These are phyloP conservation scores for Lasiodiplodia citricola DNA, from an alignment of 2,329 filamentous ascomycete species.

Conservation along the genomic window DNA sequence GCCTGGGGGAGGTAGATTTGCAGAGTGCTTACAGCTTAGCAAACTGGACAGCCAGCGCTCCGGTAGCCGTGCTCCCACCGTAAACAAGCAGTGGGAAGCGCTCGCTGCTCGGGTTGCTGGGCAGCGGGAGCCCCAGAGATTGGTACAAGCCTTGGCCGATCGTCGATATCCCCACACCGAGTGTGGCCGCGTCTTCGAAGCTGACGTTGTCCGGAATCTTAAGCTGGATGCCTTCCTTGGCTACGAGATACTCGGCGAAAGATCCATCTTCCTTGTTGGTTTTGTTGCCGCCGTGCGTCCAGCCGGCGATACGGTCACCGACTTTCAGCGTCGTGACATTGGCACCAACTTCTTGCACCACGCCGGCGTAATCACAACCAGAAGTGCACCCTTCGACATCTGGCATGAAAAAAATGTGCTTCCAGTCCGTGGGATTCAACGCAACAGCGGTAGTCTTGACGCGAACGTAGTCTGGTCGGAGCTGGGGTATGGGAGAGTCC, in stretches of 20 bases:
- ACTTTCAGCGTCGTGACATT: conserved; percentile 55
- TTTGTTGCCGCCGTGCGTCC: conserved; percentile 52
- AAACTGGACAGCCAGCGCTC: conserved; percentile 56
- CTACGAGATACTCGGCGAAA: conserved; percentile 61
- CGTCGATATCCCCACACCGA: conserved; percentile 59
- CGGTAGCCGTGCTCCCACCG: conserved; percentile 58
- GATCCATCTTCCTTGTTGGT: conserved; percentile 55
- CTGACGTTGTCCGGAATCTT: conserved; percentile 55
- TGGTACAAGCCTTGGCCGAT: conserved; percentile 57
- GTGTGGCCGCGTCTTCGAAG: conserved; percentile 58
- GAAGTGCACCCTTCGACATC: conserved; percentile 46
- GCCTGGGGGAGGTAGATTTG: neutral
- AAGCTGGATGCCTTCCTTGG: conserved; percentile 56
- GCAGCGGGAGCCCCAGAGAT: conserved; percentile 52
- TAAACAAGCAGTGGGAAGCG: conserved; percentile 55
- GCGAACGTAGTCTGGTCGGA: conserved; percentile 23
- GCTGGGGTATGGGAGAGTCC: conserved; percentile 22
- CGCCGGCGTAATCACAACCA: conserved; percentile 61
- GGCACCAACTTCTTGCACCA: conserved; percentile 58
- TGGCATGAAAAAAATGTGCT: conserved; percentile 47
- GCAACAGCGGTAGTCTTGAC: conserved; percentile 45
- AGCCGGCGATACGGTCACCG: conserved; percentile 60
- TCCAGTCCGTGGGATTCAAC: conserved; percentile 61
- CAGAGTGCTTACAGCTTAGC: conserved; percentile 34
- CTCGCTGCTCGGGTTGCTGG: conserved; percentile 44